Percentiles rank a stretch among this genome's conserved stretches.
Evolutionary conservation across 2,329 filamentous ascomycete genomes (phyloP).

Genomic region (Colletotrichum falcatum): DNA sequence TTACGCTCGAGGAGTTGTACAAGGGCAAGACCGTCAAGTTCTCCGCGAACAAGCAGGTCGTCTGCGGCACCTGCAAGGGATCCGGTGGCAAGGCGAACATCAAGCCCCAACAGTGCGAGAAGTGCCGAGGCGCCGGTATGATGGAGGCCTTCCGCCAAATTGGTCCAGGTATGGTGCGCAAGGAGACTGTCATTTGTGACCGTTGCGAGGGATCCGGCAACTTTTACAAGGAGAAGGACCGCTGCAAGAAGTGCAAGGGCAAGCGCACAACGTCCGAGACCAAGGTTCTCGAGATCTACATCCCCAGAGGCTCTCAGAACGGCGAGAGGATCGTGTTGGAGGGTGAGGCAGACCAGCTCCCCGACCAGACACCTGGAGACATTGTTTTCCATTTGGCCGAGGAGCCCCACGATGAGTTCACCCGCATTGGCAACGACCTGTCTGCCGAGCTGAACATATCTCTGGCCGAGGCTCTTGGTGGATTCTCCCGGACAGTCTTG

Average conservation of each 20-base stretch:
- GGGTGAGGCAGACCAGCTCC: conserved; percentile 93
- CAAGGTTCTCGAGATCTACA: conserved; percentile 96
- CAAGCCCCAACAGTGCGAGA: conserved; percentile 83
- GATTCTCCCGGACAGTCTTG: conserved; percentile 90
- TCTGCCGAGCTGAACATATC: conserved; percentile 84
- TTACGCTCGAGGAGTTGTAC: conserved; percentile 94
- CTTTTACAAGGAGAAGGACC: conserved; percentile 94
- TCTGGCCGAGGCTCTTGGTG: conserved; percentile 84
- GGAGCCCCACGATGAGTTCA: conserved; percentile 83
- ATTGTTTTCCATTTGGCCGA: conserved; percentile 92
- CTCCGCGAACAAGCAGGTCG: conserved; percentile 91
- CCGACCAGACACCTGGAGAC: conserved; percentile 89
- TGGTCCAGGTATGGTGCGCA: conserved; percentile 87
- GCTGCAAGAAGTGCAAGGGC: conserved; percentile 99
- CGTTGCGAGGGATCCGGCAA: conserved; percentile 88
- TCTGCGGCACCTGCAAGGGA: conserved; percentile 90
- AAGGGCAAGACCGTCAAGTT: conserved; percentile 99
- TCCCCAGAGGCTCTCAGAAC: conserved; percentile 86
- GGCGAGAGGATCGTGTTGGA: conserved; percentile 91
- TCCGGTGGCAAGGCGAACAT: conserved; percentile 92
- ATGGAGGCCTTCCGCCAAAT: conserved; percentile 84
- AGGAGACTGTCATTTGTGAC: conserved; percentile 82
- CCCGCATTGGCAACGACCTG: conserved; percentile 85
- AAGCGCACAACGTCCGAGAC: conserved; percentile 87
- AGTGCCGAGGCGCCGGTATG: conserved; percentile 84